phyloP scores from a whole-genome alignment of 176 grass and related monocot genomes.

The Eleusine coracana region DNA sequence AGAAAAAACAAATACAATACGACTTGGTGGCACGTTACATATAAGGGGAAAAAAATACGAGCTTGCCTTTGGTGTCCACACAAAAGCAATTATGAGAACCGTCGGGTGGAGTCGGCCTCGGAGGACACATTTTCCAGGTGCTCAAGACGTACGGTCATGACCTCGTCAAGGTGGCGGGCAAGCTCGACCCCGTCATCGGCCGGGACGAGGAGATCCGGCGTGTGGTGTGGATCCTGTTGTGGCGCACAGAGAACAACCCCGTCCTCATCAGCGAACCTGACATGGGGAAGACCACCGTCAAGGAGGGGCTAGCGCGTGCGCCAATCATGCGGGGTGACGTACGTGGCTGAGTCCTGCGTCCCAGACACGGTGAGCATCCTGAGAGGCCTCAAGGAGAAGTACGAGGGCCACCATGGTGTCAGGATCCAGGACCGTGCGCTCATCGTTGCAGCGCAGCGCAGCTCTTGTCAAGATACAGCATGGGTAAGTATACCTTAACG shows the following conservation, averaged over 20 bases:
- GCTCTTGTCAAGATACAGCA: too few species aligned
- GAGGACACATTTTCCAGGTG: constrained; percentile 54
- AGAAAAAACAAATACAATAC: too few species aligned
- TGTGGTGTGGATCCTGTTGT: constrained; percentile 48
- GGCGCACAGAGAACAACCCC: constrained; percentile 56
- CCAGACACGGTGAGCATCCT: background rate
- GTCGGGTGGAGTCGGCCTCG: constrained; percentile 44
- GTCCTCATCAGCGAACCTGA: constrained; percentile 73
- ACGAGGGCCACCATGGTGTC: background rate
- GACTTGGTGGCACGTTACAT: too few species aligned
- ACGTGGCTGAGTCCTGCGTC: background rate
- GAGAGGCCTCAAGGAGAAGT: background rate
- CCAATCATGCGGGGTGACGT: constrained; percentile 53
- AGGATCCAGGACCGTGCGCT: background rate
- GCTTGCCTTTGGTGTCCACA: too few species aligned
- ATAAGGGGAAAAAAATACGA: too few species aligned
- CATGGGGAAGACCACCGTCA: constrained; percentile 64
- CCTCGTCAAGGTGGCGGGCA: constrained; percentile 63
- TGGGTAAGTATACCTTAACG: too few species aligned
- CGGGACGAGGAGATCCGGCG: constrained; percentile 65
- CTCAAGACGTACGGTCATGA: constrained; percentile 67
- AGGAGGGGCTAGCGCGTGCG: constrained; percentile 74
- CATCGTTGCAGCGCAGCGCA: background rate
- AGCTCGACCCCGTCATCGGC: constrained; percentile 61
- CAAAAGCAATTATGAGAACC: too few species aligned